Conservation (phyloP, 345 rosid genomes). For the Pistacia atlantica region DNA sequence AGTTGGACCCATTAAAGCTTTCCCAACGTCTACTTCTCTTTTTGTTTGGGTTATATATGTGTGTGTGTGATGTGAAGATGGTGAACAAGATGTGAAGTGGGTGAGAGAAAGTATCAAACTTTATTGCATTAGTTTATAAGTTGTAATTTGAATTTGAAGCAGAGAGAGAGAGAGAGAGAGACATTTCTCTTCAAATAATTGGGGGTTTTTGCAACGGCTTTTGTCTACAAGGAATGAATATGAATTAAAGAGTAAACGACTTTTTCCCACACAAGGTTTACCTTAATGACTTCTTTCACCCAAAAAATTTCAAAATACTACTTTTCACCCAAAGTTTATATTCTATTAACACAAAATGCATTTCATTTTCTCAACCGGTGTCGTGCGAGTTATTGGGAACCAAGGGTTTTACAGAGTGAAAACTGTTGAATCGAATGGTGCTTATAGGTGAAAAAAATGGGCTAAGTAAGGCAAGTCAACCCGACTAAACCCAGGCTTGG, state of each 20-base stretch:
- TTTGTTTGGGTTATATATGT: background rate
- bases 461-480: no score
- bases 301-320: no score
- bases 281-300: background rate
- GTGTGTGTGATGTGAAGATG: background rate
- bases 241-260: background rate
- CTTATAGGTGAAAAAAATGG: no score
- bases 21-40: constrained; percentile 44
- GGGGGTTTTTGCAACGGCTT: constrained; percentile 30
- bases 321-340: no score
- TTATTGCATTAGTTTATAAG: background rate
- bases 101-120: background rate
- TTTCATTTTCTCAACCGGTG: no score
- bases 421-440: no score
- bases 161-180: background rate
- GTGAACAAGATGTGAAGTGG: background rate
- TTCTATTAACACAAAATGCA: no score
- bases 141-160: constrained; percentile 18
- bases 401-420: no score
- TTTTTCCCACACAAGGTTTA: no score
- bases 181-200: background rate
- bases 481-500: no score
- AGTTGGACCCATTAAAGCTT: constrained; percentile 23
- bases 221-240: constrained; percentile 19
- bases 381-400: no score